Base-by-base conservation (phyloP, 495 filamentous ascomycete species). In the Penicillium subrubescens region DNA sequence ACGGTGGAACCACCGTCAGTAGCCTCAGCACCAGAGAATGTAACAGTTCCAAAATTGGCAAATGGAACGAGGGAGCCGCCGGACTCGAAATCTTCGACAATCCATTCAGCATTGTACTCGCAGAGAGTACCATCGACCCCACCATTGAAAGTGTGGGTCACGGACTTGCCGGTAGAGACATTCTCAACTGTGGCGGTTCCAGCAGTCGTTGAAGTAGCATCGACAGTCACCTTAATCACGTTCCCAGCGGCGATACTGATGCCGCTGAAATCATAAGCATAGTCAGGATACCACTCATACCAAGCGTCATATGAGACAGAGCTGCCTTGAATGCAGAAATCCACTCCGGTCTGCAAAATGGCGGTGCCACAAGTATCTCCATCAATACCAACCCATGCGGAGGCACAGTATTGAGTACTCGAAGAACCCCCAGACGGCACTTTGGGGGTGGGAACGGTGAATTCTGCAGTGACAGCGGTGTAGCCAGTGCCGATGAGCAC, bases 221-320 rank as follows among this genome's bases (percentile, higher is more conserved):
- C 79, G 15, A 86, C 81, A 15, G 81, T 84, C 43, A 84, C 73
- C 31, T 71, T 81, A 70, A 88, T 79, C n/a, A 72, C 69, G 57
- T 89, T 77, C 15, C 86, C 86, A 17, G 81, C 81, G 7, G 70
- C 70, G 64, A 88, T 77, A 12, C 64, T 37, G 70, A 88, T 80
- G 66, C 74, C 75, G 25, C 68, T 69, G 67, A 87, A 87, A 68
- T 81, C 76, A 66, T 80, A 77, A n/a, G 83, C 77, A 67, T 83
- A 76, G 59, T 82, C 77, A 21, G 85, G 84, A 66, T 80, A 87
- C 85, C 84, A 88, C 68, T 88, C 84, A 60, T 86, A 88, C 86
- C 86, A 89, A 17, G 83, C 79, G 50, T 81, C 79, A 59, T 78
- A 88, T 8, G 69, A 68, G 0, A 77, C 75, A 2, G 64, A 56